Base-by-base conservation (phyloP, 345 rosid genomes). In the Abelmoschus esculentus region DNA sequence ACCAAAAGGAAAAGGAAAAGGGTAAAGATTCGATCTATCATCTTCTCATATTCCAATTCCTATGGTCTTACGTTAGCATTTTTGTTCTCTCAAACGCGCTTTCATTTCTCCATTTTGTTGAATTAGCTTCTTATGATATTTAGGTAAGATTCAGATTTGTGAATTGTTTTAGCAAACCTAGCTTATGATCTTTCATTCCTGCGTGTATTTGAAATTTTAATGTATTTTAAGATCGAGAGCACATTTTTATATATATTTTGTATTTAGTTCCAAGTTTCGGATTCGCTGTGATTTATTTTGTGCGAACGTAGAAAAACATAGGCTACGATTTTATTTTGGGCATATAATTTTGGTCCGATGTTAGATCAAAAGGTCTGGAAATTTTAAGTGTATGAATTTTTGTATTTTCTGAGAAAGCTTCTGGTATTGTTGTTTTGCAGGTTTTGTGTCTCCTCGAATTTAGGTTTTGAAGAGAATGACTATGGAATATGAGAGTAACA, bases 401-500 rank as follows among this genome's bases (percentile, higher is more conserved):
- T 31, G 9, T 47, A 2, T 52, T 52, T 19, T 11, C 12, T 56
- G 19, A 59, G 32, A 14, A 31, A 7, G 22, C 34, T 38, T 65
- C 59, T 17, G 5, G 52, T 47, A 38, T 32, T 49, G 2, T 55
- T 34, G 13, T 38, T 28, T 69, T 74, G 72, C 82, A 76, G 83
- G 79, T 72, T 71, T 66, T 71, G 78, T 75, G 72, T 76, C 83
- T 81, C 81, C 78, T 77, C 75, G 50, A 70, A 46, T 31, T 75
- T 6, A 36, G 40, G 7, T 36, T 36, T 36, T 36, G 40, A 36
- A 36, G 32, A 31, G 32, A 31, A 31, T 70, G 26, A 66, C 22
- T 26, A 87, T 85, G 88, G 86, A 84, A 66, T 74, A 79, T 58
- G 89, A 82, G 73, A 82, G 77, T 70, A 79, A 78, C 67, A 76